phyloP scores from a whole-genome alignment of 345 rosid species.

The Rhodomyrtus tomentosa region DNA sequence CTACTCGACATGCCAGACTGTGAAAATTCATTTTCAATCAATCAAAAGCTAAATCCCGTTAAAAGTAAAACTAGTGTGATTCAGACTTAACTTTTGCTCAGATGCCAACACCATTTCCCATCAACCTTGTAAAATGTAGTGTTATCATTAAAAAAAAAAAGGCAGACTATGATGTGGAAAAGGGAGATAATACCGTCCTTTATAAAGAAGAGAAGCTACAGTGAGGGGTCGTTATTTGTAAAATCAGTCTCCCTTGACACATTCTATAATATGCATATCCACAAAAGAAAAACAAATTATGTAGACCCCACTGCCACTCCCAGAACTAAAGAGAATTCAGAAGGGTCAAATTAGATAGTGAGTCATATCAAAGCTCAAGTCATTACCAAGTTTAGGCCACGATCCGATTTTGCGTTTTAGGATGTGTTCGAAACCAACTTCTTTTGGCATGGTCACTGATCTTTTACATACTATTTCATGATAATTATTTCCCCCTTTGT shows the following conservation, averaged over 20 bases:
- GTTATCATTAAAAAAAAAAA: not conserved
- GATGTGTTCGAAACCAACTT: not conserved
- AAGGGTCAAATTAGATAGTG: not conserved
- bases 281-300: not conserved
- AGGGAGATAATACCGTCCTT: not conserved
- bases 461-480: not conserved
- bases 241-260: not conserved
- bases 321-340: not conserved
- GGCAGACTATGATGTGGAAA: not conserved
- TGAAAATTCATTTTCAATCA: not conserved
- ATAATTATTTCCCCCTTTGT: not conserved
- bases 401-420: not conserved
- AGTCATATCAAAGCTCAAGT: not conserved
- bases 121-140: not conserved
- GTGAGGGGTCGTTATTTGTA: not conserved
- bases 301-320: not conserved
- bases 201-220: not conserved
- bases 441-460: not conserved
- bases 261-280: not conserved
- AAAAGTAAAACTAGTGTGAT: not conserved
- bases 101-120: not conserved
- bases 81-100: not conserved
- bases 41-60: not conserved
- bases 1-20: not conserved
- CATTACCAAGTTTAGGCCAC: not conserved